Base-by-base conservation (phyloP, 2,329 filamentous ascomycete species). In the Alternaria burnsii region DNA sequence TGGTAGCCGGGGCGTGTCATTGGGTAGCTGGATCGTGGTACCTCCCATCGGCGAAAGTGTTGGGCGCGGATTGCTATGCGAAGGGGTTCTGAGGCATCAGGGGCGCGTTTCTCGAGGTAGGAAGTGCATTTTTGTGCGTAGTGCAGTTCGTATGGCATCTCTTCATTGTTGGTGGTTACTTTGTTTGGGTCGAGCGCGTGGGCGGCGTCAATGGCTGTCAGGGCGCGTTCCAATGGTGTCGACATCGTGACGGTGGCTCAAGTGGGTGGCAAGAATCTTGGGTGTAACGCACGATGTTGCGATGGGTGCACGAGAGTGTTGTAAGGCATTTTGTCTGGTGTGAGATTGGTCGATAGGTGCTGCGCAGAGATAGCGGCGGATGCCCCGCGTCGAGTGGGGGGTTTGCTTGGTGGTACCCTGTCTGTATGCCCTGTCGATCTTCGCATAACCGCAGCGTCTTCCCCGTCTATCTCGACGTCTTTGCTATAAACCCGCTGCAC, bases 21-120 rank as follows among this genome's bases (percentile, higher is more conserved):
- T 7, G 92, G 91, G 78, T 91, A 94, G 38, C 84, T 86, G 65
- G 83, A 81, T 50, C 92, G 89, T 0, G 92, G 91, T 1, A 94
- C 86, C 79, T 96, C 91, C 92, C 92, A 97, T 79, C 91, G 88
- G 54, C 89, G 87, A 71, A 96, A 91, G 78, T 97, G 93, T 77
- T 96, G 93, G 11, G 92, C 92, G 66, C 92, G 89, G 67, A 93
- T 90, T 18, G 93, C 93, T 47, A 95, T 83, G 63, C 87, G 87
- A 55, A 97, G 83, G 24, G 86, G 79, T 1, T 89, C 88, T 2
- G 89, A 88, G 1, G 92, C 88, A 28, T 82, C 68, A 0, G 91
- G 88, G 9, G 80, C 79, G 63, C 88, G 87, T 16, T 84, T 79
- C 9, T 82, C 75, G 32, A 97, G 88, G 84, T 91, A 95, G 32